phyloP scores from a whole-genome alignment of 2,329 filamentous ascomycete species.

The Alternaria sp. region DNA sequence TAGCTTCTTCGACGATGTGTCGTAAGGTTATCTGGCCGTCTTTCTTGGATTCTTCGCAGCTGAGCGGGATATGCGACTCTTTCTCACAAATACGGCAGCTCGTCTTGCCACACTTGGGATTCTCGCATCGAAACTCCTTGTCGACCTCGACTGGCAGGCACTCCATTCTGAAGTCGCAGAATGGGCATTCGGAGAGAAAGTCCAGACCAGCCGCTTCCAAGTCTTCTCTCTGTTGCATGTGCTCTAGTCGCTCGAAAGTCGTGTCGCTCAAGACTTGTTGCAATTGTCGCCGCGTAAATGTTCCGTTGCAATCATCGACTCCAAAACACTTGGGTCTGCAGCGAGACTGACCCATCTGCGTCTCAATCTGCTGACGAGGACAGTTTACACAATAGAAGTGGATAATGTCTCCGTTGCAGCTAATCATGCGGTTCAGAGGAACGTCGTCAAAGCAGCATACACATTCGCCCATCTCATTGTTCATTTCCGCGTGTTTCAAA shows the following conservation, averaged over 20 bases:
- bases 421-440: constrained; percentile 71
- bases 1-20: constrained; percentile 80
- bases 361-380: constrained; percentile 70
- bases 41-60: constrained; percentile 70
- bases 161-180: constrained; percentile 81
- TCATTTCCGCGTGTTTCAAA: constrained; percentile 31
- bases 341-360: constrained; percentile 72
- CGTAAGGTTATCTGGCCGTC: constrained; percentile 69
- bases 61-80: constrained; percentile 75
- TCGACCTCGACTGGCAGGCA: constrained; percentile 72
- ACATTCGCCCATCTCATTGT: constrained; percentile 67
- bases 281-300: constrained; percentile 66
- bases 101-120: constrained; percentile 67
- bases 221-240: constrained; percentile 74
- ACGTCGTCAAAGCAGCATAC: constrained; percentile 75
- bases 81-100: constrained; percentile 67
- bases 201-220: constrained; percentile 75
- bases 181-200: constrained; percentile 78
- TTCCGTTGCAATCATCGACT: constrained; percentile 63
- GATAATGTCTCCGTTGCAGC: constrained; percentile 65
- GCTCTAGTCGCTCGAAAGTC: constrained; percentile 69
- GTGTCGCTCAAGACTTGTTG: constrained; percentile 66
- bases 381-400: constrained; percentile 79
- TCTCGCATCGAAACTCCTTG: constrained; percentile 76
- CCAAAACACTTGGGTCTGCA: constrained; percentile 77